Evolutionary conservation across 176 grass and related monocot species (phyloP).

Genomic region (Cocos nucifera): DNA sequence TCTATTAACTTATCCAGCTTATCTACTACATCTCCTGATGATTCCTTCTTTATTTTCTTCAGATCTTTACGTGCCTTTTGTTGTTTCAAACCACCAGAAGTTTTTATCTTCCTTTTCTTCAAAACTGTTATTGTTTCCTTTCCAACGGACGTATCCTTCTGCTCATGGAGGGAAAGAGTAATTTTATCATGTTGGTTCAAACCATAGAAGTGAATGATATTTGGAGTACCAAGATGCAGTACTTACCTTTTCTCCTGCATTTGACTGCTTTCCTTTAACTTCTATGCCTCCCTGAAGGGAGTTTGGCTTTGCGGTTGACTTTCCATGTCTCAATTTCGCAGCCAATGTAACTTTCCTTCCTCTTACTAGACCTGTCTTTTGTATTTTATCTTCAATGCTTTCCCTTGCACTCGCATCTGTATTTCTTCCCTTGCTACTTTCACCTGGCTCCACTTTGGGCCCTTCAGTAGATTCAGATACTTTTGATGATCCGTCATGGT

Average conservation of each 20-base stretch:
- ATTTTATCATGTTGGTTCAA: not conserved
- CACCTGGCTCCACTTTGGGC: conserved; percentile 4
- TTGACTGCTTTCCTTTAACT: conserved; percentile 15
- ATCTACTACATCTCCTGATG: conserved; percentile 16
- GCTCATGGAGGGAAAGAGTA: conserved; percentile 11
- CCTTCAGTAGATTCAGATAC: conserved; percentile 15
- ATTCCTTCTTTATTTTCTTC: conserved; percentile 31
- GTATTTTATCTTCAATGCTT: conserved; percentile 21
- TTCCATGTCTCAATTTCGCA: conserved; percentile 11
- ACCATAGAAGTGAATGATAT: conserved; percentile 1
- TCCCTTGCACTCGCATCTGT: conserved; percentile 1
- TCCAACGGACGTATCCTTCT: conserved; percentile 24
- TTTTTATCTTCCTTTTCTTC: conserved; percentile 44
- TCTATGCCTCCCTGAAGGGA: conserved; percentile 4
- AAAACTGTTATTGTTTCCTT: not conserved
- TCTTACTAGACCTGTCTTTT: conserved; percentile 25
- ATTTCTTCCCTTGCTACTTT: conserved; percentile 3
- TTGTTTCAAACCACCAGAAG: conserved; percentile 18
- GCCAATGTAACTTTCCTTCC: conserved; percentile 21
- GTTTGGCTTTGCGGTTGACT: conserved; percentile 9
- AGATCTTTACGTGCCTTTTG: conserved; percentile 13
- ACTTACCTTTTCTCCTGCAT: not conserved
- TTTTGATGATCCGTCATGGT: conserved; percentile 22
- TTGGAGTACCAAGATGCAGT: not conserved
- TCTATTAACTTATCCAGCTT: conserved; percentile 52